phyloP scores from a whole-genome alignment of 345 rosid genomes.

The Mangifera indica region DNA sequence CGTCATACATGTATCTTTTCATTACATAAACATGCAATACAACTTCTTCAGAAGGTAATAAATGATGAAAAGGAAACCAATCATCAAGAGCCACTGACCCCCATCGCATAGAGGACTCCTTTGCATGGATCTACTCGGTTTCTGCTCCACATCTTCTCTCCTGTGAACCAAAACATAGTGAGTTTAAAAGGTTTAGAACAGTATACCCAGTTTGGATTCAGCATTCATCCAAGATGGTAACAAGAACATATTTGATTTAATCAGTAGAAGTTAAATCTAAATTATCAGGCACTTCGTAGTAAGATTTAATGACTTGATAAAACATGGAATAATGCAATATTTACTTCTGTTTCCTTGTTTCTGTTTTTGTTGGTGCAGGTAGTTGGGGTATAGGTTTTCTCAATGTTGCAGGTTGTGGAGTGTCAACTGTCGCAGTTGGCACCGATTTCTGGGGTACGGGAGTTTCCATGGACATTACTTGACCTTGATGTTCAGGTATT shows the following conservation, averaged over 20 bases:
- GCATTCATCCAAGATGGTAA: neutral
- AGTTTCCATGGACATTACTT: constrained; percentile 11
- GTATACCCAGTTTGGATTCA: constrained; percentile 1
- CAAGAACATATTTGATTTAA: neutral
- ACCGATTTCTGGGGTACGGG: constrained; percentile 15
- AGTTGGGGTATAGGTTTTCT: constrained; percentile 12
- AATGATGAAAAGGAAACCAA: constrained; percentile 26
- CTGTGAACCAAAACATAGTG: constrained; percentile 17
- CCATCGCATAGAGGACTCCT: neutral
- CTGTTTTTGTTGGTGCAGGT: neutral
- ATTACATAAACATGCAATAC: constrained; percentile 15
- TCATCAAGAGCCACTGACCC: constrained; percentile 24
- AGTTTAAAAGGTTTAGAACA: neutral
- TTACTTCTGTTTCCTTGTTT: neutral
- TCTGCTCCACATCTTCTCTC: neutral
- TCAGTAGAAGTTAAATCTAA: neutral
- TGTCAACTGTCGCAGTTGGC: constrained; percentile 21
- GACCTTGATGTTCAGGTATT: constrained; percentile 31
- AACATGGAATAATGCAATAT: neutral
- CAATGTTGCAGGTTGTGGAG: constrained; percentile 4
- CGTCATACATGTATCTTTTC: neutral
- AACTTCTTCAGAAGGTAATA: constrained; percentile 34
- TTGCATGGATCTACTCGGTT: neutral
- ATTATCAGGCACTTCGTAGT: neutral
- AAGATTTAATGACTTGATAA: neutral